Base-by-base conservation (phyloP, 2,329 filamentous ascomycete genomes). In the Fusarium drepaniforme region DNA sequence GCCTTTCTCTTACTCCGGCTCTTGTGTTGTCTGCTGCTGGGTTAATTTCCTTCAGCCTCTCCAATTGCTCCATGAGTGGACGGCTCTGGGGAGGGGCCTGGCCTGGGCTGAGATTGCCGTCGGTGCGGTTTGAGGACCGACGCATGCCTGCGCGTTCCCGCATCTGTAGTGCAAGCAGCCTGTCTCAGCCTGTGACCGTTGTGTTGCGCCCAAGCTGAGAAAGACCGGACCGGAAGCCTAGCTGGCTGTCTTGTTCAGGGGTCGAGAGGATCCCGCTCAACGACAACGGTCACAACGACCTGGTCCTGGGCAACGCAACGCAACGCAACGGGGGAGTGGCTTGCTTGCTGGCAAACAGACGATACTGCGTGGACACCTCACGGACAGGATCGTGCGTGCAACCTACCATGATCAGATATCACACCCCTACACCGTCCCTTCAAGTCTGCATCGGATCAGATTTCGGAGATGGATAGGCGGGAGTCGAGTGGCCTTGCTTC, bases 31-130 rank as follows among this genome's bases (percentile, higher is more conserved):
- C 61, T 57, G 69, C 46, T 40, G 46, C 44, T 53, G 49, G 11
- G 28, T 59, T 61, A 75, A 75, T 75, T 73, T 73, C 73, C 73
- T 74, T 70, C 56, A 73, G 49, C 68, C 70, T 72, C 68, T 71
- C 61, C 65, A 60, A 73, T 67, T 70, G 66, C 70, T 71, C 73
- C 73, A 71, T 58, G 73, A 62, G 66, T 65, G 61, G 58, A 33
- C 61, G 51, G 42, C 56, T 61, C 16, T 66, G 35, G 67, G 61
- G 67, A 46, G 49, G 58, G 59, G 42, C 57, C 59, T 71, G 74
- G 72, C 38, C 73, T 72, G 77, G 77, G 77, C 77, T 79, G 76
- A 79, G 76, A 79, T 77, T 77, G 66, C 74, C 76, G 77, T 78
- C 77, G 77, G 66, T 64, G 74, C 68, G 58, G 75, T 79, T 79